These are phyloP conservation scores for Glycine tomentella DNA, from an alignment of 306 rosid species.

Conservation along the genomic window DNA sequence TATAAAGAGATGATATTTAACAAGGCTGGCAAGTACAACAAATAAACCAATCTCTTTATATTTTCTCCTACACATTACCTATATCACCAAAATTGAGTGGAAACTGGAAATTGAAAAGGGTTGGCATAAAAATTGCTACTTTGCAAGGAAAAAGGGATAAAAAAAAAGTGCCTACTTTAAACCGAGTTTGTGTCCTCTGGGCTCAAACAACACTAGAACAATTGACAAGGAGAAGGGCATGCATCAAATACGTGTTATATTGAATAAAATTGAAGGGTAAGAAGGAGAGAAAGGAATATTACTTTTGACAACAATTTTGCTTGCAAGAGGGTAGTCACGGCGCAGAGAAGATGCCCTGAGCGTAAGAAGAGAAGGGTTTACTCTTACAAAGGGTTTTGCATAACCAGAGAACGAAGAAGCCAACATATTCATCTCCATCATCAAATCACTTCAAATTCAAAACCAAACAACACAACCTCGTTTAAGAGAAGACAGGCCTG, in stretches of 20 bases:
- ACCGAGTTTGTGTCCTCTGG: not conserved
- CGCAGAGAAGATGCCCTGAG: constrained; percentile 63
- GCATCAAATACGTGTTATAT: not conserved
- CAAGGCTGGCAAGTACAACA: not conserved
- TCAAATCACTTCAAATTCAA: not conserved
- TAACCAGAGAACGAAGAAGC: constrained; percentile 51
- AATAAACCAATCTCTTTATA: not conserved
- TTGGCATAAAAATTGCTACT: constrained; percentile 1
- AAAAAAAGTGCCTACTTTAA: not conserved
- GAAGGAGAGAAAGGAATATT: constrained; percentile 30
- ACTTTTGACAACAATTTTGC: constrained; percentile 79
- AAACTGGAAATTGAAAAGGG: too few species aligned
- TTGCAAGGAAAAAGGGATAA: not conserved
- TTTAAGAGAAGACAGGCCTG: too few species aligned
- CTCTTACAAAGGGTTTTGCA: constrained; percentile 24
- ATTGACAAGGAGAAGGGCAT: constrained; percentile 7
- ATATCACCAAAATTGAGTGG: constrained; percentile 10
- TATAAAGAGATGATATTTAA: not conserved
- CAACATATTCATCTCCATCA: constrained; percentile 26
- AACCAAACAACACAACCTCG: not conserved
- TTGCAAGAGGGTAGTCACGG: constrained; percentile 71
- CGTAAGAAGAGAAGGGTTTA: constrained; percentile 47
- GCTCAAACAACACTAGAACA: constrained; percentile 4
- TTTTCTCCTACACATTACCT: not conserved
- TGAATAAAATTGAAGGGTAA: too few species aligned